These are phyloP conservation scores for Phytophthora constricta DNA, from an alignment of 352 stramenopile genomes.

Conservation along the genomic window DNA sequence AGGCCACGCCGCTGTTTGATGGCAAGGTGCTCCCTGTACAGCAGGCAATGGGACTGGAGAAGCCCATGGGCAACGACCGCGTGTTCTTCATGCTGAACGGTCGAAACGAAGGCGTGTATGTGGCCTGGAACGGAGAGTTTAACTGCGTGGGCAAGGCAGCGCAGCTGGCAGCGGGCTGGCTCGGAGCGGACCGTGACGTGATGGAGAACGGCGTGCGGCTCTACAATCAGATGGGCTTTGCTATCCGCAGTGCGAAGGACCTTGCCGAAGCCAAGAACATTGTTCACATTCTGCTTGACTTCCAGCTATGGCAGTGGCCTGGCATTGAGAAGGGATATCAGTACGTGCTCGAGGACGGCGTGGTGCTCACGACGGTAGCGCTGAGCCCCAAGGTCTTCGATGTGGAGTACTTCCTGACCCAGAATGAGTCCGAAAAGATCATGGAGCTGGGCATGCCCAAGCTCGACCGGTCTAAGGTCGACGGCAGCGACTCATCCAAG, in stretches of 20 bases:
- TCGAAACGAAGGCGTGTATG: slow-evolving; percentile 75
- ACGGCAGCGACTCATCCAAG: slow-evolving; percentile 66
- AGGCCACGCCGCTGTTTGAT: slow-evolving; percentile 40
- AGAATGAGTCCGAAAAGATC: slow-evolving; percentile 61
- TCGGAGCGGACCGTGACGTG: slow-evolving; percentile 70
- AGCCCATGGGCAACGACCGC: slow-evolving; percentile 42
- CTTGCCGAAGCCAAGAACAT: slow-evolving; percentile 59
- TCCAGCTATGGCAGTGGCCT: slow-evolving; percentile 84
- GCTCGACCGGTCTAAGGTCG: slow-evolving; percentile 71
- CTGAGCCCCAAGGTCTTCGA: slow-evolving; percentile 78
- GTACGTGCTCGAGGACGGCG: slow-evolving; percentile 70
- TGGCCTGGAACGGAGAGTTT: slow-evolving; percentile 76
- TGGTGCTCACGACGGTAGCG: slow-evolving; percentile 71
- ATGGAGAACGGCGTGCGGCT: slow-evolving; percentile 72
- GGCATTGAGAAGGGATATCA: slow-evolving; percentile 75
- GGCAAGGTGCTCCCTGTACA: slow-evolving; percentile 48
- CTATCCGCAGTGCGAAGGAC: slow-evolving; percentile 54
- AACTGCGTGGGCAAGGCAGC: slow-evolving; percentile 57
- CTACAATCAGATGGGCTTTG: slow-evolving; percentile 69
- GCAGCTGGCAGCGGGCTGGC: slow-evolving; percentile 52
- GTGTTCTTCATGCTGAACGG: slow-evolving; percentile 88
- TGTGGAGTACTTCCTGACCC: slow-evolving; percentile 70
- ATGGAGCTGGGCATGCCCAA: slow-evolving; percentile 52
- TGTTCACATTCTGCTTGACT: slow-evolving; percentile 79
- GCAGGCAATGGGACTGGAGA: slow-evolving; percentile 47